Conservation (phyloP, 2,329 filamentous ascomycete species). For the Ceratocystis cacaofunesta region DNA sequence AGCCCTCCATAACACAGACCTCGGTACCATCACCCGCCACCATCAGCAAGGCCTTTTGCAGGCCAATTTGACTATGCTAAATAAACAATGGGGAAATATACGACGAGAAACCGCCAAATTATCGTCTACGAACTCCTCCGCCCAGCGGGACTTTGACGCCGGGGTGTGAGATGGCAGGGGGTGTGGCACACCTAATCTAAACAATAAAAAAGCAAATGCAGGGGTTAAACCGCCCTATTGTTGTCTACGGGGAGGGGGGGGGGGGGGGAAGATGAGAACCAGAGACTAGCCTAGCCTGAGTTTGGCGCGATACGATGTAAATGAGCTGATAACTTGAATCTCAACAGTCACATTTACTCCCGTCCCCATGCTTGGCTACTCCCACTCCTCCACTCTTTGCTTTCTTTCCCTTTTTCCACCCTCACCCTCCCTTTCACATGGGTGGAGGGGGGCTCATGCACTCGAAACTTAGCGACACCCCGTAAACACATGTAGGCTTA, state of each 20-base stretch:
- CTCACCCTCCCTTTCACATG: no score
- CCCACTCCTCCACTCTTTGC: not conserved
- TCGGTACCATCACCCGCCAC: not conserved
- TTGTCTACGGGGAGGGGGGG: not conserved
- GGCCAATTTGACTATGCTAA: not conserved
- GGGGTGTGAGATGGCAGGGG: not conserved
- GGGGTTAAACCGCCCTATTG: not conserved
- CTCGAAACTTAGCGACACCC: not conserved
- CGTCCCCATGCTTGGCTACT: not conserved
- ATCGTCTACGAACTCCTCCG: constrained; percentile 1
- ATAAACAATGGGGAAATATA: not conserved
- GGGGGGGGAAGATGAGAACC: not conserved
- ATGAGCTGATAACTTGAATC: no score
- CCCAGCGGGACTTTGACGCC: not conserved
- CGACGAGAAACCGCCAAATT: not conserved
- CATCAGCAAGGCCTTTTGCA: not conserved
- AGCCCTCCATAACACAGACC: not conserved
- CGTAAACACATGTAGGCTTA: not conserved
- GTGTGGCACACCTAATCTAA: not conserved
- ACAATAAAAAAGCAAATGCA: not conserved
- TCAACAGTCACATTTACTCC: not conserved
- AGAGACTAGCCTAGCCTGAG: no score
- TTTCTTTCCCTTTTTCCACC: not conserved
- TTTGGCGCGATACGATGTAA: no score
- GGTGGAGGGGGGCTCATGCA: not conserved